Conservation (phyloP, 2,329 filamentous ascomycete genomes). For the Oidium heveae region DNA sequence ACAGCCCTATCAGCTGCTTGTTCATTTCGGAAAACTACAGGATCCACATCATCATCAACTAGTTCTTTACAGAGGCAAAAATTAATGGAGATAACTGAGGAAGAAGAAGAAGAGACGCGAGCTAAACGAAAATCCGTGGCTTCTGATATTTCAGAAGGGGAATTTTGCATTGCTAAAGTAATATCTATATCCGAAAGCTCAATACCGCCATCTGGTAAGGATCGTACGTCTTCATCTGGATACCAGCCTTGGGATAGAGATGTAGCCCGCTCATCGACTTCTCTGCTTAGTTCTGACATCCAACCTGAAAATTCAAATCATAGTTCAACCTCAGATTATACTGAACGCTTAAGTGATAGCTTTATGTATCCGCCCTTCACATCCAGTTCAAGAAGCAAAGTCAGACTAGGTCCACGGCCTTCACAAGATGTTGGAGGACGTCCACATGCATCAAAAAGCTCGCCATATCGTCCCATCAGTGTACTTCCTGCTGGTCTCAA, state of each 20-base stretch:
- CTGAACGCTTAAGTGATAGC: slow-evolving; percentile 18
- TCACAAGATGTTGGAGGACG: slow-evolving; percentile 40
- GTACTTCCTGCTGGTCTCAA: slow-evolving; percentile 63
- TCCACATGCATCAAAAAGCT: slow-evolving; percentile 30
- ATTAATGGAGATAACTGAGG: slow-evolving; percentile 82
- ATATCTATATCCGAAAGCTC: slow-evolving; percentile 4
- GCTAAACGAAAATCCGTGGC: slow-evolving; percentile 28
- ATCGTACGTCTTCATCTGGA: not conserved
- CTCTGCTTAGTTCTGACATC: not conserved
- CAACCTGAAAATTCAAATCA: not conserved
- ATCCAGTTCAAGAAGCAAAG: slow-evolving; percentile 41
- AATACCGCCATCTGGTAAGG: slow-evolving; percentile 2
- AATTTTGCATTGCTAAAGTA: slow-evolving; percentile 10
- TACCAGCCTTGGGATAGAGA: not conserved
- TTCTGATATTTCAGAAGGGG: slow-evolving; percentile 22
- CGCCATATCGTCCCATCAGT: slow-evolving; percentile 44
- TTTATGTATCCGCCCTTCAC: slow-evolving; percentile 24
- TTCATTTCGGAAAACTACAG: slow-evolving; percentile 67
- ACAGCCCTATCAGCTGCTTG: slow-evolving; percentile 70
- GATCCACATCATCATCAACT: slow-evolving; percentile 62
- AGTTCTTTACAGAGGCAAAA: slow-evolving; percentile 54
- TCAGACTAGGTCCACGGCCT: slow-evolving; percentile 71
- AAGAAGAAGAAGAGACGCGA: slow-evolving; percentile 39
- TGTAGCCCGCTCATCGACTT: not conserved
- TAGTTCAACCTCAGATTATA: not conserved